Percentiles rank a stretch among this genome's conserved stretches.
Evolutionary conservation across 805 yeast genomes (phyloP).

Genomic region (Metschnikowia cerradonensis): DNA sequence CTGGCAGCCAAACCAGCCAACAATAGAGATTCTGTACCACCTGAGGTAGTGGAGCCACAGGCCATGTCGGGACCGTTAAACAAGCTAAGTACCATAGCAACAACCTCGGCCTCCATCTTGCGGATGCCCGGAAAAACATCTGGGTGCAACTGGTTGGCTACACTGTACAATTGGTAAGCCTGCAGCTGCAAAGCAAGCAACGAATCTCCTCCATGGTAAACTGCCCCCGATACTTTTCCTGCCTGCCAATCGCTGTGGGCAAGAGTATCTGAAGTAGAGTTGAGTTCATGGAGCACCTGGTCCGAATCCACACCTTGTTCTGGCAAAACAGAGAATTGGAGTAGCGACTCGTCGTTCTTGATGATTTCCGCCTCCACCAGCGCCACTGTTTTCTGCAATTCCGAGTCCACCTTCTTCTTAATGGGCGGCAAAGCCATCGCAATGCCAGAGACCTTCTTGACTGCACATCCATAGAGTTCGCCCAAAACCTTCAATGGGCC

Average conservation of each 20-base stretch:
- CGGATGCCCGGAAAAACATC: slow-evolving; percentile 96
- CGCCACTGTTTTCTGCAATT: slow-evolving; percentile 45
- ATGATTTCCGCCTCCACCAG: slow-evolving; percentile 58
- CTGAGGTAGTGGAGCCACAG: slow-evolving; percentile 80
- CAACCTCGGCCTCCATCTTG: slow-evolving; percentile 94
- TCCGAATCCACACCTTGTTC: slow-evolving; percentile 48
- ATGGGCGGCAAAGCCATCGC: slow-evolving; percentile 47
- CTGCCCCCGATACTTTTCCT: slow-evolving; percentile 92
- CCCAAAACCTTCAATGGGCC: slow-evolving; percentile 14
- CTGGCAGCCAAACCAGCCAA: slow-evolving; percentile 87
- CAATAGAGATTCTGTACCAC: slow-evolving; percentile 92
- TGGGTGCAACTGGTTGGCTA: slow-evolving; percentile 94
- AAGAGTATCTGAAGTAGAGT: slow-evolving; percentile 40
- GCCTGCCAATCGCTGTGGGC: slow-evolving; percentile 76
- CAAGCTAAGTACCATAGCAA: slow-evolving; percentile 77
- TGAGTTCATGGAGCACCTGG: slow-evolving; percentile 49
- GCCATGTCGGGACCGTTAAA: slow-evolving; percentile 68
- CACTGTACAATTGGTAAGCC: slow-evolving; percentile 73
- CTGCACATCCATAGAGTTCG: background rate
- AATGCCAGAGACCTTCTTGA: slow-evolving; percentile 9
- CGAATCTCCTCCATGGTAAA: slow-evolving; percentile 91
- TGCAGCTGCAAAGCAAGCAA: slow-evolving; percentile 67
- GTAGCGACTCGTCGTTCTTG: slow-evolving; percentile 44
- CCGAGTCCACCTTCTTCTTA: slow-evolving; percentile 53
- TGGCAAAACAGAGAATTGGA: slow-evolving; percentile 54